These are phyloP conservation scores for Cladobotryum mycophilum DNA, from an alignment of 2,329 filamentous ascomycete genomes.

Conservation along the genomic window DNA sequence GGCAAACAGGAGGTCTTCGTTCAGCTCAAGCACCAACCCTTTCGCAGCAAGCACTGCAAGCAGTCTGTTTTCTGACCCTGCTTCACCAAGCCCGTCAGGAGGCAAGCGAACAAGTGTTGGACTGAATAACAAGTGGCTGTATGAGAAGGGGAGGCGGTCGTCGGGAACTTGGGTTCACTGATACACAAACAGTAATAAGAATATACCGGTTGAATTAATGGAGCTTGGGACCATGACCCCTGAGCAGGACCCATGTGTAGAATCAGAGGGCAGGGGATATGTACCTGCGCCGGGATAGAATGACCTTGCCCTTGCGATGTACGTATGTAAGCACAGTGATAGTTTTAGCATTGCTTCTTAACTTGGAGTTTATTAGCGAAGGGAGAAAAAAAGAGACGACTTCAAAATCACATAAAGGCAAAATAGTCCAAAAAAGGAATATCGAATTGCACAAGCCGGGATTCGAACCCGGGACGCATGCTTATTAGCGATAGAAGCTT, in stretches of 20 bases:
- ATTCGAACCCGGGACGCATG: conserved; percentile 32
- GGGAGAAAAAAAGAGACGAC: not conserved
- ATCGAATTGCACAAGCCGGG: conserved; percentile 25
- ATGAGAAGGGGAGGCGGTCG: conserved; percentile 67
- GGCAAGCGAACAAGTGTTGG: conserved; percentile 67
- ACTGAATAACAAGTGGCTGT: conserved; percentile 91
- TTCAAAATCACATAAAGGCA: not conserved
- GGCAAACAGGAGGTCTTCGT: conserved; percentile 49
- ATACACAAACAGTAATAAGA: conserved; percentile 4
- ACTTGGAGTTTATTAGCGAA: not conserved
- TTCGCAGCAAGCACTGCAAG: conserved; percentile 44
- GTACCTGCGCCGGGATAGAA: not conserved
- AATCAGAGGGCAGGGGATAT: conserved; percentile 3
- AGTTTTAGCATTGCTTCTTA: conserved; percentile 3
- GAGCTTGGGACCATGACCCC: conserved; percentile 2
- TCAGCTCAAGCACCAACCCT: conserved; percentile 48
- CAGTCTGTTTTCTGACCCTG: conserved; percentile 51
- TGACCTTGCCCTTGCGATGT: conserved; percentile 5
- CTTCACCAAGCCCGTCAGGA: conserved; percentile 61
- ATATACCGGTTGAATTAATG: not conserved
- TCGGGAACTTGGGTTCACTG: conserved; percentile 35
- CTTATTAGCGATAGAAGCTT: conserved; percentile 14
- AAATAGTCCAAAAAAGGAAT: conserved; percentile 3
- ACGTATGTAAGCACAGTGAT: conserved; percentile 7
- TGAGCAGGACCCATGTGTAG: conserved; percentile 10